These are phyloP conservation scores for Seiridium unicorne DNA, from an alignment of 2,329 filamentous ascomycete genomes.

Conservation along the genomic window DNA sequence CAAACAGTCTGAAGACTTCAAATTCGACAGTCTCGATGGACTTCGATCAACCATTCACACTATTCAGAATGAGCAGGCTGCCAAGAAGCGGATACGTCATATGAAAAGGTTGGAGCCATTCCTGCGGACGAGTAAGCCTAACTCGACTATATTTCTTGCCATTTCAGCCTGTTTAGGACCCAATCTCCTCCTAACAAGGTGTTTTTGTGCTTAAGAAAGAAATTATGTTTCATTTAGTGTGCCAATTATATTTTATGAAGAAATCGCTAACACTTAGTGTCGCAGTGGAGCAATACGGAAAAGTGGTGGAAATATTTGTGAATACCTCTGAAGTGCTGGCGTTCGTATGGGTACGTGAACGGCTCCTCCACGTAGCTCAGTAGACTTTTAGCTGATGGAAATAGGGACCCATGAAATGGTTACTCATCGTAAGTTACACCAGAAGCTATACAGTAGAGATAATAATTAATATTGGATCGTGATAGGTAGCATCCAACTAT, in stretches of 20 bases:
- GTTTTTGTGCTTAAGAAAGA: not conserved
- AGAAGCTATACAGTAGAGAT: not conserved
- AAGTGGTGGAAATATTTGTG: constrained; percentile 3
- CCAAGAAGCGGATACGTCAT: too few relatives aligned
- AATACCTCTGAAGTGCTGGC: constrained; percentile 4
- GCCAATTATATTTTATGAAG: not conserved
- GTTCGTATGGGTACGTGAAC: constrained; percentile 4
- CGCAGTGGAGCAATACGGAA: constrained; percentile 5
- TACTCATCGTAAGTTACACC: not conserved
- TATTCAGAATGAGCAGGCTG: too few relatives aligned
- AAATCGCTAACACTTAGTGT: not conserved
- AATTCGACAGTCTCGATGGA: too few relatives aligned
- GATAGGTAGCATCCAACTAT: not conserved
- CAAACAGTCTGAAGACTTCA: too few relatives aligned
- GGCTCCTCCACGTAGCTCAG: not conserved
- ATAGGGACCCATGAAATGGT: constrained; percentile 4
- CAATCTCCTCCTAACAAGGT: too few relatives aligned
- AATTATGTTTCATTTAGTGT: not conserved
- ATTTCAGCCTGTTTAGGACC: too few relatives aligned
- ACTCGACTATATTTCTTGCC: too few relatives aligned
- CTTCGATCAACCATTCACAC: too few relatives aligned
- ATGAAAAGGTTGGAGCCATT: too few relatives aligned
- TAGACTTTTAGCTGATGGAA: not conserved
- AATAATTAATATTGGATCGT: not conserved
- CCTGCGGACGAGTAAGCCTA: too few relatives aligned